Evolutionary conservation across 305 asterid species (phyloP), one percentile per base, ranked within the genome.

Genomic region (Euphrasia arctica): DNA sequence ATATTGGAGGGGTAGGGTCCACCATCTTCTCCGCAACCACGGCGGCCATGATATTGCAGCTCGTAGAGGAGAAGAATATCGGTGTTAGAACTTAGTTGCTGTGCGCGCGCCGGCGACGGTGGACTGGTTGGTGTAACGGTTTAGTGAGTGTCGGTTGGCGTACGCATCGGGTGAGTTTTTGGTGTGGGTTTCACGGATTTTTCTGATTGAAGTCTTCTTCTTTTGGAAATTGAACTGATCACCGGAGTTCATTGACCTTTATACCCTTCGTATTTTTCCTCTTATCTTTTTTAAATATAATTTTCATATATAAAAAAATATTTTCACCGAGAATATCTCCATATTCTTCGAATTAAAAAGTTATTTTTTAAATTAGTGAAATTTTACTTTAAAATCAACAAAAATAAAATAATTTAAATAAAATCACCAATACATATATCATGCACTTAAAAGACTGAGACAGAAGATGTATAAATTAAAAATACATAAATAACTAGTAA

Each of bases 1-100:
- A 73, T 66, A 72, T 76, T 15, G 92, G 78, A 64, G 89, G 75
- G 47, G 82, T 54, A 36, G 89, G 88, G 41, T 81, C 84, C 72
- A 60, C 68, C 70, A 80, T 73, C 68, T 83, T 84, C 79, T 78
- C 91, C 52, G 92, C 72, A 10, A 72, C 87, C 49, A 77, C 75
- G 52, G 83, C 89, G 36, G 90, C 84, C 95, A 85, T 87, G 34
- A 51, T 61, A 34, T 2, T 18, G 51, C 64, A 9, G n/a, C 34
- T 15, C 27, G 3, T 34, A 31, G 55, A 15, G 12, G 1, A 56
- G 41, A 47, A 42, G 52, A 12, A 13, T 48, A 48, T n/a, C 1
- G 3, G 18, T 47, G 52, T n/a, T 11, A 2, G 51, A 10, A 3
- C 18, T n/a, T 13, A 48, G 8, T 4, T 11, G 0, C 27, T 14